These are phyloP conservation scores for Phoma herbarum DNA, from an alignment of 2,329 filamentous ascomycete genomes.

Conservation along the genomic window DNA sequence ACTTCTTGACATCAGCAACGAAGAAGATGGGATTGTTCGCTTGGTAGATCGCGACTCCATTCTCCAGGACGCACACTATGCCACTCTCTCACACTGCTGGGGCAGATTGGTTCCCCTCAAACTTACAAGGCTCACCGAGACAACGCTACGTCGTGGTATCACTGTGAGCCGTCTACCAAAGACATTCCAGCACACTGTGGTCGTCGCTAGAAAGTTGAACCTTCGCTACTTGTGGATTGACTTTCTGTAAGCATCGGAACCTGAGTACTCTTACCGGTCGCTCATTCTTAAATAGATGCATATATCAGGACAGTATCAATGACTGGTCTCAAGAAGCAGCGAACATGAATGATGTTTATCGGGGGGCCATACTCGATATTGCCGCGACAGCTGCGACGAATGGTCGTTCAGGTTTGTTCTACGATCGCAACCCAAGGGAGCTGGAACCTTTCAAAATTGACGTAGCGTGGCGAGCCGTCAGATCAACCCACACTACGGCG, in stretches of 20 bases:
- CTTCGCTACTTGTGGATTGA: neutral
- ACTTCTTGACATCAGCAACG: neutral
- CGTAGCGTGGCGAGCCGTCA: neutral
- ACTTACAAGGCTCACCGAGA: neutral
- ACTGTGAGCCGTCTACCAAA: neutral
- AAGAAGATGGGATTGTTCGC: neutral
- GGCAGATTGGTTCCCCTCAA: neutral
- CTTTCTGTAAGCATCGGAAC: neutral
- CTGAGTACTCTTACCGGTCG: no score
- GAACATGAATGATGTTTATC: neutral
- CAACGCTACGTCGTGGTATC: neutral
- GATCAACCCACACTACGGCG: neutral
- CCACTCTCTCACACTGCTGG: constrained; percentile 2
- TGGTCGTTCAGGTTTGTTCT: neutral
- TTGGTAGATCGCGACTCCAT: neutral
- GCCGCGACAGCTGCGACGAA: neutral
- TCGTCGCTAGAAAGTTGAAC: neutral
- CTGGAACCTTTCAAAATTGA: neutral
- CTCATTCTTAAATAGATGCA: neutral
- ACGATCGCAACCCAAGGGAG: neutral
- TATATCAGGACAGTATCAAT: neutral
- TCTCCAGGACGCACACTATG: neutral
- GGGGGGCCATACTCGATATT: neutral
- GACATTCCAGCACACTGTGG: neutral
- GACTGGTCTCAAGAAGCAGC: neutral